A percentile compares a stretch with the other conserved stretches of the same genome.
Conservation (phyloP, 441 rosid species). For the Populus tomentosa region DNA sequence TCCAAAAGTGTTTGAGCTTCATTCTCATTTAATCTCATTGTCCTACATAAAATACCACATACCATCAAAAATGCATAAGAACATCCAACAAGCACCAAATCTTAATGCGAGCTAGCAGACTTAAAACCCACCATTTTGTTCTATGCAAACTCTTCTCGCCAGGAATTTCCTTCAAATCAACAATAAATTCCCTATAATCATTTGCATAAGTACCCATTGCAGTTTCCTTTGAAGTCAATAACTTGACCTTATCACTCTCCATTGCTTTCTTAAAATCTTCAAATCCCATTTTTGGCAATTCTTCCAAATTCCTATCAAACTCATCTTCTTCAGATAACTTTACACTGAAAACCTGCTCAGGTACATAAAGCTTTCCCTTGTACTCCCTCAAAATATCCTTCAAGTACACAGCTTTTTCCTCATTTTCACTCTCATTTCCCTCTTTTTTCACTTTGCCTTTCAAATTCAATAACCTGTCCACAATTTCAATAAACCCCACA, state of each 20-base stretch:
- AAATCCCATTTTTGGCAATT: conserved; percentile 65
- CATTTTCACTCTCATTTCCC: conserved; percentile 25
- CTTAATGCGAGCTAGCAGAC: conserved; percentile 2
- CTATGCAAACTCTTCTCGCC: conserved; percentile 81
- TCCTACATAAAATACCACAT: conserved; percentile 42
- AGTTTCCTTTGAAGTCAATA: conserved; percentile 70
- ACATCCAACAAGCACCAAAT: conserved; percentile 14
- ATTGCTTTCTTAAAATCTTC: conserved; percentile 70
- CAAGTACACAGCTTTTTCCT: conserved; percentile 57
- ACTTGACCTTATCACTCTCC: conserved; percentile 62
- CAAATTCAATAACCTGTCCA: conserved; percentile 43
- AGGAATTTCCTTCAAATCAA: conserved; percentile 82
- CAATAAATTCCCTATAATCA: conserved; percentile 51
- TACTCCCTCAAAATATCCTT: conserved; percentile 75
- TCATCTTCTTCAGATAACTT: conserved; percentile 76
- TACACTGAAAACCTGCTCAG: conserved; percentile 74
- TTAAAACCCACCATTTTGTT: conserved; percentile 66
- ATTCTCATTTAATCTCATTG: conserved; percentile 57
- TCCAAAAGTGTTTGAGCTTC: conserved; percentile 60
- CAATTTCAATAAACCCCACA: conserved; percentile 36
- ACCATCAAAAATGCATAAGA: conserved; percentile 6
- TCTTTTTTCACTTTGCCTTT: conserved; percentile 30
- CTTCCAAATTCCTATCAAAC: conserved; percentile 56
- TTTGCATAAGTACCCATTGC: conserved; percentile 19
- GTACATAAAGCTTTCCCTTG: conserved; percentile 85